Base-by-base conservation (phyloP, 139 green algal genomes). In the Eudorina sp. region DNA sequence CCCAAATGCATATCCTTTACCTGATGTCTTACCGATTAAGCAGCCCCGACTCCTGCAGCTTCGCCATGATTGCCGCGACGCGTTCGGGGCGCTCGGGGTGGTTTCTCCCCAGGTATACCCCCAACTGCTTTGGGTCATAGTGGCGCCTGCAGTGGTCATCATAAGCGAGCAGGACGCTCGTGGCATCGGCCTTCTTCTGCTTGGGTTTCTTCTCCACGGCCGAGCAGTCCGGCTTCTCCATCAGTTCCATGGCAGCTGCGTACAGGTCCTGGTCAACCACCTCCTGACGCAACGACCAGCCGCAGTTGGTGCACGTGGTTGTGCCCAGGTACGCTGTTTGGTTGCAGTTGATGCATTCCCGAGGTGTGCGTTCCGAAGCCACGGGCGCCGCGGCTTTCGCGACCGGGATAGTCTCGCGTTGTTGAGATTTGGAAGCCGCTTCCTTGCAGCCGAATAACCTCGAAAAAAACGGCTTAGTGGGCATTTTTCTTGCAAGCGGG, bases 81-180 rank as follows among this genome's bases (percentile, higher is more conserved):
- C 95, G 90, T 89, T 98, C 95, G n/a, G 95, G 94, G 0, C 95
- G 83, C 84, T 95, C 93, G 40, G 92, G 93, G 83, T 94, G 88
- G 38, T 58, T 31, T 27, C 82, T 60, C 11, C 83, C 79, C 7
- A 58, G 40, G 40, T 41, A 9, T 14, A 18, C 25, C 43, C 85
- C 74, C n/a, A 48, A 55, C 29, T 40, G 25, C 70, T 31, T 58
- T 43, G 48, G 43, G 19, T 79, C 66, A 38, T 60, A 48, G 51
- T 88, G 83, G 36, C 3, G 3, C 36, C 83, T 34, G 68, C 83
- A 88, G 18, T 68, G 66, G 36, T 81, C 66, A 34, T 79, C 82
- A 45, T 88, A 88, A 3, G 66, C 34, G 23, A 88, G 48, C 34
- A 88, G 45, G 25, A 88, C 82, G 58, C 36, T 34, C 46, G 34